Evolutionary conservation across 352 stramenopile species (phyloP).

Genomic region (Phytophthora podocarpi): DNA sequence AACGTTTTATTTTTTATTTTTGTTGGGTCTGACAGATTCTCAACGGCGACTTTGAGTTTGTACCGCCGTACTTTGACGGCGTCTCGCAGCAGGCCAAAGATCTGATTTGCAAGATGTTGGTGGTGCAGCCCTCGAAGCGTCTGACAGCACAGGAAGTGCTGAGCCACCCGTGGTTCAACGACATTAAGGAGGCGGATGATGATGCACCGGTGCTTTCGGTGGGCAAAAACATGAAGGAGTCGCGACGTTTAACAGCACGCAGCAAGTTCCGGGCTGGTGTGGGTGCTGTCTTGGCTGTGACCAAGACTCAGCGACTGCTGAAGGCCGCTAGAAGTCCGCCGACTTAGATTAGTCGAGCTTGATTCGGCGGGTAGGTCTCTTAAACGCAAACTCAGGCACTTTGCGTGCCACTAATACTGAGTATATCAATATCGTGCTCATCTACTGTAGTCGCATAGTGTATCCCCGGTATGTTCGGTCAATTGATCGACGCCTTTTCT

Average conservation of each 20-base stretch:
- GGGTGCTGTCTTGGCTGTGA: slow-evolving; percentile 75
- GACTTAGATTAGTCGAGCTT: no score
- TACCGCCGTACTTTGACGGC: slow-evolving; percentile 91
- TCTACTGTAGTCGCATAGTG: no score
- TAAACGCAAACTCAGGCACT: no score
- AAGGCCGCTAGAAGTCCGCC: slow-evolving; percentile 31
- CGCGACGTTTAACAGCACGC: slow-evolving; percentile 52
- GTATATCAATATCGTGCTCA: no score
- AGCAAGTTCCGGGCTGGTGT: slow-evolving; percentile 77
- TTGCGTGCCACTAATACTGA: no score
- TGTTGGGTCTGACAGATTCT: slow-evolving; percentile 54
- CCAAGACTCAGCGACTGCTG: slow-evolving; percentile 76
- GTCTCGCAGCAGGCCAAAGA: slow-evolving; percentile 93
- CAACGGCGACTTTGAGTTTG: slow-evolving; percentile 90
- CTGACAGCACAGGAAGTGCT: slow-evolving; percentile 76
- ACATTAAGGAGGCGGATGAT: slow-evolving; percentile 68
- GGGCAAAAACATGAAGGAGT: slow-evolving; percentile 81
- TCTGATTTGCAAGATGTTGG: slow-evolving; percentile 93
- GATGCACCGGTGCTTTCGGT: slow-evolving; percentile 54
- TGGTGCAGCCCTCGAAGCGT: slow-evolving; percentile 86
- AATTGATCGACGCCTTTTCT: no score
- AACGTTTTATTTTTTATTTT: not conserved
- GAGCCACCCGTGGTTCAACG: slow-evolving; percentile 74
- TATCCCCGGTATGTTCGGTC: no score
- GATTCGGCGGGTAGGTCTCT: no score